Base-by-base conservation (phyloP, 805 yeast genomes). In the Lipomyces mesembrius region DNA sequence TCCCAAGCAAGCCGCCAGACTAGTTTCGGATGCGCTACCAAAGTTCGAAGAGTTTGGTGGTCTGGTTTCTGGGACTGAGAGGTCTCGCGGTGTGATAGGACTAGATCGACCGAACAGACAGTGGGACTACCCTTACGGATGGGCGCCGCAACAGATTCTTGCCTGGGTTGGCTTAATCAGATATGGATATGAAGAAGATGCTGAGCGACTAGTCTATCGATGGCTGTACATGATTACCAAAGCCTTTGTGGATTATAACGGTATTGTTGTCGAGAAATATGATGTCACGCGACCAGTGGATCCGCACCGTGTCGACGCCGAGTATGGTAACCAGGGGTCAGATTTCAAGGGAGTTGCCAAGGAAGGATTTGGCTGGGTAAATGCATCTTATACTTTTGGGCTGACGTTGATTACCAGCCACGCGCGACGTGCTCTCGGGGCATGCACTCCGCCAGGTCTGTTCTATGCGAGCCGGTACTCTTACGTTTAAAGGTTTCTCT, bases 281-380 rank as follows among this genome's bases (percentile, higher is more conserved):
- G 92, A 94, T 75, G 97, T 96, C 12, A 89, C 94, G 0, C 84
- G 88, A 64, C 88, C 88, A 1, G 86, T 88, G 1, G 92, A 88
- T 72, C 96, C 98, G 0, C 98, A 94, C 76, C 85, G 88, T 69
- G 98, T 95, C 29, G 92, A 89, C 70, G 98, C 98, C 0, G 98
- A 94, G 77, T 94, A 94, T 78, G 99, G 99, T 27, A 94, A 94
- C 76, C 98, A 95, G 78, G 99, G 99, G 9, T 83, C 91, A 0
- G 96, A 89, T 68, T 91, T 92, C 75, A 89, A 90, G 76, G 97
- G 97, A 58, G 97, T 90, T 54, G 96, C 97, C 0, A 88, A 90
- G 7, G 98, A 95, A 79, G 99, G 99, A 9, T 94, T 94, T 78
- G 99, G 98, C 0, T 94, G 99, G 99, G 97, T 94, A 61, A 94